These are phyloP conservation scores for Omphalea diandra DNA, from an alignment of 441 rosid species.

Conservation along the genomic window DNA sequence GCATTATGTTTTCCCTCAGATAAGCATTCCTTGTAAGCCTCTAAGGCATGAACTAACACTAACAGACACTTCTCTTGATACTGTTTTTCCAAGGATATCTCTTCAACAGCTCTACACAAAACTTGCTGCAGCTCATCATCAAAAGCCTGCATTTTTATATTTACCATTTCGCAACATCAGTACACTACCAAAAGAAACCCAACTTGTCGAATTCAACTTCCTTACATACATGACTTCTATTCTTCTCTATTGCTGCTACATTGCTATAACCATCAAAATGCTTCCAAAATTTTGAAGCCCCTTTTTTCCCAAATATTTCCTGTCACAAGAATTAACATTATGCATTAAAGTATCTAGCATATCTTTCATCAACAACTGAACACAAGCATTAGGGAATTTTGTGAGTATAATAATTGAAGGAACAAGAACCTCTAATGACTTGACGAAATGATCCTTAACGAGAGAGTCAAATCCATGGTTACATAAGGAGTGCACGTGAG, in stretches of 20 bases:
- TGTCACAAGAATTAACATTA: constrained; percentile 34
- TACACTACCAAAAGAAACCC: neutral
- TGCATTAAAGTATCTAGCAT: too few relatives aligned
- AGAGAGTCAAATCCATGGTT: constrained; percentile 68
- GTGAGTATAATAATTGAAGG: too few relatives aligned
- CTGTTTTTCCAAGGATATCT: constrained; percentile 51
- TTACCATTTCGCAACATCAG: constrained; percentile 1
- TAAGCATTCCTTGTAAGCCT: constrained; percentile 41
- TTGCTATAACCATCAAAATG: constrained; percentile 59
- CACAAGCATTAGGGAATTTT: too few relatives aligned
- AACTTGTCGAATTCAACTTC: neutral
- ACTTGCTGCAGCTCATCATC: constrained; percentile 61
- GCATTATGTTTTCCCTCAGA: constrained; percentile 28
- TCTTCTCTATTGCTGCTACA: constrained; percentile 29
- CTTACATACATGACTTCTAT: constrained; percentile 38
- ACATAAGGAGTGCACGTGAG: constrained; percentile 60
- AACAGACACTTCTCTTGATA: constrained; percentile 75
- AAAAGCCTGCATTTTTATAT: constrained; percentile 31
- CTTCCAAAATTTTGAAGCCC: constrained; percentile 66
- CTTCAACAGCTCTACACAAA: constrained; percentile 66
- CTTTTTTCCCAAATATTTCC: constrained; percentile 60
- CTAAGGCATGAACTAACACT: constrained; percentile 56
- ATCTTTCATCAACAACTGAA: too few relatives aligned
- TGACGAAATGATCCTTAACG: constrained; percentile 67
- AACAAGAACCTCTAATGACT: constrained; percentile 59